phyloP scores from a whole-genome alignment of 2,329 filamentous ascomycete species.

The Fusarium sp. region DNA sequence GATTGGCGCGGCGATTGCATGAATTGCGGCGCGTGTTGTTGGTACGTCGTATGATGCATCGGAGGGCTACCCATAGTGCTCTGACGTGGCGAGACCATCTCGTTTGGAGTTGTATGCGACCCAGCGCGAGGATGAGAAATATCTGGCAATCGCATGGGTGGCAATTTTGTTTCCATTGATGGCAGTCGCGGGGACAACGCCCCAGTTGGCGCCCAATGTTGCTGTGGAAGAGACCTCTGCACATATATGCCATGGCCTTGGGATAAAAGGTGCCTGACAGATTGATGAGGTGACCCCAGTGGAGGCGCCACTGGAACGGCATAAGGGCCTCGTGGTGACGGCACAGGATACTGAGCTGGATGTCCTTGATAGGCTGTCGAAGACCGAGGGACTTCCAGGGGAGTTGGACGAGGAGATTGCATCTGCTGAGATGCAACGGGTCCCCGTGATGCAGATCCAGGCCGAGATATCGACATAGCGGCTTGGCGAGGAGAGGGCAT shows the following conservation, averaged over 20 bases:
- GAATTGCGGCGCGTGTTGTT: background rate
- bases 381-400: background rate
- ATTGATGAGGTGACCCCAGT: background rate
- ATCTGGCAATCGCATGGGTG: background rate
- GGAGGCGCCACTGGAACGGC: background rate
- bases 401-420: background rate
- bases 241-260: background rate
- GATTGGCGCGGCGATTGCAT: background rate
- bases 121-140: background rate
- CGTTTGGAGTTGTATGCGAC: background rate
- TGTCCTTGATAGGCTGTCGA: background rate
- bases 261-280: background rate
- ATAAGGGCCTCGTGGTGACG: background rate
- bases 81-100: constrained; percentile 3
- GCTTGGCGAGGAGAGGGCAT: too few species aligned
- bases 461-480: background rate
- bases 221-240: background rate
- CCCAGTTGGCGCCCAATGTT: background rate
- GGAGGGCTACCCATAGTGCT: background rate
- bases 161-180: background rate
- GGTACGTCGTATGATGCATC: background rate
- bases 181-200: background rate
- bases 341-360: background rate
- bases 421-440: background rate
- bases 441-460: background rate